phyloP scores from a whole-genome alignment of 2,329 filamentous ascomycete species.

The Graphiopsis chlorocephala region DNA sequence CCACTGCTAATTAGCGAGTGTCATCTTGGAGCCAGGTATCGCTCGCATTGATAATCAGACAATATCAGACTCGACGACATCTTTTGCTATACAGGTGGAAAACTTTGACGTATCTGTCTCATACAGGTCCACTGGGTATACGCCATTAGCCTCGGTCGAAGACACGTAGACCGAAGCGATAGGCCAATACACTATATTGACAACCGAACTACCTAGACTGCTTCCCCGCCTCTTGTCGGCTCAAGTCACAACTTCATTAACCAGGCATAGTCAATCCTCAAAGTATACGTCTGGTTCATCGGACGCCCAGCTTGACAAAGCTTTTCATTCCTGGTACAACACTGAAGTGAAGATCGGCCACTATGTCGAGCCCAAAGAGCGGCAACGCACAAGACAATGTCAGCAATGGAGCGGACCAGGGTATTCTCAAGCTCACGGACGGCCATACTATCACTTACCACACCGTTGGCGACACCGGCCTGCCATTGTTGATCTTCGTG shows the following conservation, averaged over 20 bases:
- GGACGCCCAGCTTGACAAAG: background rate
- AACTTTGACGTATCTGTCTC: background rate
- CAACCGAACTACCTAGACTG: background rate
- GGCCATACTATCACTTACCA: background rate
- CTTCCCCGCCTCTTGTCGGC: constrained; percentile 2
- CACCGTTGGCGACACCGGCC: background rate
- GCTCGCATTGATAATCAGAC: background rate
- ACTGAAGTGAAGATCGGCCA: background rate
- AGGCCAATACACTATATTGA: background rate
- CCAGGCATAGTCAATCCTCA: background rate
- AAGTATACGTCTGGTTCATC: background rate
- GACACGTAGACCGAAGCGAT: background rate
- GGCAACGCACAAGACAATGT: background rate
- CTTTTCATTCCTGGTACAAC: background rate
- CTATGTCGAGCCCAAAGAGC: background rate
- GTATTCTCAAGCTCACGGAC: background rate
- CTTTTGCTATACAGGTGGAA: background rate
- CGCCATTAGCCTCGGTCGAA: background rate
- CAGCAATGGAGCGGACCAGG: background rate
- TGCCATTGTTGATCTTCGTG: background rate
- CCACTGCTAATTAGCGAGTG: background rate
- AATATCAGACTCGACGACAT: background rate
- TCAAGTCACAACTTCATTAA: background rate
- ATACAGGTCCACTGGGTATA: background rate
- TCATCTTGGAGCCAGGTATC: background rate